Conservation (phyloP, 768 basidiomycete species). For the Myochromella boudieri region DNA sequence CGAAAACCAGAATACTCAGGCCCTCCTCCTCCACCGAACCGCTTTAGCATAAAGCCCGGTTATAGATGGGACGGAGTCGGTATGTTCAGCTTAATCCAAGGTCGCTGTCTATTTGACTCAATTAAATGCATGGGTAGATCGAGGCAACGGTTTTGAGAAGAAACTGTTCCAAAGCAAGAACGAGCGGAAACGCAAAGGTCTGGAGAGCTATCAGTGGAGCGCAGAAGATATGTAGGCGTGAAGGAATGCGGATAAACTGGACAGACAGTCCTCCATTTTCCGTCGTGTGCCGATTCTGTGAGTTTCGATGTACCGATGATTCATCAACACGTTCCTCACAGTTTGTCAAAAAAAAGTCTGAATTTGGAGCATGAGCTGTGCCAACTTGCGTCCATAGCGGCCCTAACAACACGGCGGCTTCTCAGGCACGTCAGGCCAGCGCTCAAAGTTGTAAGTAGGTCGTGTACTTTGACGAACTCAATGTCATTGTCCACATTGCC, state of each 20-base stretch:
- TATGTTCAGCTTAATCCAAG: conserved; percentile 32
- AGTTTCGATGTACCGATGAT: conserved; percentile 5
- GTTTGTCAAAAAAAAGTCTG: background rate
- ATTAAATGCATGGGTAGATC: conserved; percentile 47
- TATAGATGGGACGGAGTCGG: conserved; percentile 99
- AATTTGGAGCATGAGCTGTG: background rate
- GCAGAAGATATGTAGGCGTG: conserved; percentile 86
- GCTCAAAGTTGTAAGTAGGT: too few relatives aligned
- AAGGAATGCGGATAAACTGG: too few relatives aligned
- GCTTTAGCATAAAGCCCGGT: conserved; percentile 93
- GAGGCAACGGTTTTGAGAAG: conserved; percentile 93
- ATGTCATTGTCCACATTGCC: too few relatives aligned
- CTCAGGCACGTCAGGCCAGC: background rate
- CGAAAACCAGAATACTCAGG: conserved; percentile 84
- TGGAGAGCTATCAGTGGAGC: conserved; percentile 83
- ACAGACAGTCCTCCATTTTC: too few relatives aligned
- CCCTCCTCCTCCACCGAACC: conserved; percentile 89
- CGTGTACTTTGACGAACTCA: too few relatives aligned
- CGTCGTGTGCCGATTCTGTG: conserved; percentile 4
- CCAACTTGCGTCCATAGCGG: background rate
- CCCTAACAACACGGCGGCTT: background rate
- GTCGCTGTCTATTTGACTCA: background rate
- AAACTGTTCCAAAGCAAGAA: conserved; percentile 86
- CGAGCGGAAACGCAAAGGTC: conserved; percentile 62
- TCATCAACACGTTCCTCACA: background rate